Conservation (phyloP, 495 filamentous ascomycete genomes). For the Penicillium goetzii region DNA sequence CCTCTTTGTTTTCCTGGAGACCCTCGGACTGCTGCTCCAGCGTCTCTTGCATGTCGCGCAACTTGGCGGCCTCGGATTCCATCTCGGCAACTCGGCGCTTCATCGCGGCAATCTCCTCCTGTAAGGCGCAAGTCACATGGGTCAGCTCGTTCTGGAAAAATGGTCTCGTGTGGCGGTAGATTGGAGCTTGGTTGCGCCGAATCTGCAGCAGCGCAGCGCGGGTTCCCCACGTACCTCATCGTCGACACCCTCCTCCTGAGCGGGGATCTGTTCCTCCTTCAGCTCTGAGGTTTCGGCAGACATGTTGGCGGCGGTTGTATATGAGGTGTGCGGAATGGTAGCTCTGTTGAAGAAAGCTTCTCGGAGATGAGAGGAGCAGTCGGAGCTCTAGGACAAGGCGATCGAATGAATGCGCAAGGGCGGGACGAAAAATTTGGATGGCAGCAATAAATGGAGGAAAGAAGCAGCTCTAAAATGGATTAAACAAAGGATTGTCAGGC, state of each 20-base stretch:
- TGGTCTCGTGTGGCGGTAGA: neutral
- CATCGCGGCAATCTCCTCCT: constrained; percentile 98
- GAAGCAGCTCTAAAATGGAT: neutral
- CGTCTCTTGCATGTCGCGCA: constrained; percentile 93
- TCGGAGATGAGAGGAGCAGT: constrained; percentile 19
- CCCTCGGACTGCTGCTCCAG: constrained; percentile 84
- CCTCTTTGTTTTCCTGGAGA: constrained; percentile 89
- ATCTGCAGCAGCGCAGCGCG: neutral
- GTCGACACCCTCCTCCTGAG: constrained; percentile 46
- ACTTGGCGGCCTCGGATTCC: constrained; percentile 95
- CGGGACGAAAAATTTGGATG: neutral
- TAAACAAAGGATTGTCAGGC: constrained; percentile 9
- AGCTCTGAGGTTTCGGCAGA: constrained; percentile 46
- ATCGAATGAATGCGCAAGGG: constrained; percentile 12
- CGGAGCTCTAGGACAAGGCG: constrained; percentile 18
- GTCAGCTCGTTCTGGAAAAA: neutral
- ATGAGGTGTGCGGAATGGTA: constrained; percentile 1
- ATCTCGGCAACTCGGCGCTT: constrained; percentile 98
- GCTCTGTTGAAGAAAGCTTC: constrained; percentile 14
- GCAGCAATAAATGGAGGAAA: neutral
- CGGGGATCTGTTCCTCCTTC: constrained; percentile 44
- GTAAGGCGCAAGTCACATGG: neutral
- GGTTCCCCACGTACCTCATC: constrained; percentile 45
- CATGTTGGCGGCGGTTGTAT: constrained; percentile 31
- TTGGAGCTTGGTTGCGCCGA: constrained; percentile 8